Evolutionary conservation across 148 eudicot species (phyloP), one percentile per base, ranked within the genome.

Genomic region (Chenopodium berlandieri): DNA sequence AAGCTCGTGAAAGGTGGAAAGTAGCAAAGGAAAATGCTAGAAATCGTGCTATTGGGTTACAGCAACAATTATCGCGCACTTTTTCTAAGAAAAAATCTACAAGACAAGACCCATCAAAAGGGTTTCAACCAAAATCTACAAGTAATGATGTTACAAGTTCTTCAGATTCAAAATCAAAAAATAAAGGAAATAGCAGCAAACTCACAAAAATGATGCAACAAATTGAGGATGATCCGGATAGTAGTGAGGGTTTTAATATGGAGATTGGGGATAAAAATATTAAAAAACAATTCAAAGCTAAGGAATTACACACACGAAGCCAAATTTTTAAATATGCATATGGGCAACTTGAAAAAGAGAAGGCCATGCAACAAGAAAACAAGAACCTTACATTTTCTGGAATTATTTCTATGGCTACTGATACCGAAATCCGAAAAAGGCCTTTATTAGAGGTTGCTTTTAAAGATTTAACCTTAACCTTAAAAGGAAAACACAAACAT

Each of bases 291-390:
- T 73, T 81, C 19, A 90, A 85, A 81, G 86, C 87, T 7, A 92
- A 91, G 81, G 85, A 92, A 54, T 73, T 94, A 82, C 97, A 94
- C 72, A 91, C 94, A 12, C 83, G 89, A 20, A 94, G 97, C 58
- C 98, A 94, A 73, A 94, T 94, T 62, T 94, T 94, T 77, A 94
- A 89, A 88, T 92, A 94, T 75, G 97, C 97, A 2, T 94, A 94
- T 56, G 95, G 95, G 50, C 93, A 94, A 79, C 90, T 94, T n/a
- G 97, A 94, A 81, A 92, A 91, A 82, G 97, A 94, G 88, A 94
- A 94, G 82, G 95, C 95, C 27, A 88, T 87, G 94, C 89, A 90
- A 75, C 84, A 90, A 83, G 86, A 89, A 64, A 89, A 88, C 37
- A 86, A 89, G 79, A 84, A 91, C 77, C 73, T 94, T 76, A 90